A percentile compares a stretch with the other conserved stretches of the same genome.
These are phyloP conservation scores for Pythium volutum DNA, from an alignment of 352 stramenopile genomes.

Conservation along the genomic window DNA sequence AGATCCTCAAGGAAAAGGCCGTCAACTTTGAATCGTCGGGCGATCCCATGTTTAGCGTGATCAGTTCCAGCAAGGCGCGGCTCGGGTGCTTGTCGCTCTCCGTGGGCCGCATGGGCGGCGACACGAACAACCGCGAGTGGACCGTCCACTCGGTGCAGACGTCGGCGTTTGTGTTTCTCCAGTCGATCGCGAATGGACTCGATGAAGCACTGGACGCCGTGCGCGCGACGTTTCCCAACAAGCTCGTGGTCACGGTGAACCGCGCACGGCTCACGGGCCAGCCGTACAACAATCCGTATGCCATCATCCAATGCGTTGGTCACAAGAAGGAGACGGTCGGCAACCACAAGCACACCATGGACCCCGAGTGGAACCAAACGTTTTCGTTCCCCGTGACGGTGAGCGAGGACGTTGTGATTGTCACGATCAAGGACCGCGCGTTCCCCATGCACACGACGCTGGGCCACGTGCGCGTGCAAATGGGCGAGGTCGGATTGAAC, in stretches of 20 bases:
- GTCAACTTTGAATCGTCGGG: conserved; percentile 85
- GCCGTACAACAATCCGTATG: conserved; percentile 87
- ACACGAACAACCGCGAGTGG: conserved; percentile 75
- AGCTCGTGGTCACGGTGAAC: conserved; percentile 89
- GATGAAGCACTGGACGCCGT: conserved; percentile 75
- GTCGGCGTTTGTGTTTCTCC: conserved; percentile 84
- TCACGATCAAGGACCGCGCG: conserved; percentile 69
- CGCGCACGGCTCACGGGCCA: conserved; percentile 76
- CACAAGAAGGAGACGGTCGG: conserved; percentile 88
- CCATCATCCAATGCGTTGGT: conserved; percentile 68
- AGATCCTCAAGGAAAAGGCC: conserved; percentile 62
- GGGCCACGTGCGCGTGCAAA: conserved; percentile 66
- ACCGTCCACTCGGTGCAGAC: conserved; percentile 85
- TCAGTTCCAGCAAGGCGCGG: conserved; percentile 65
- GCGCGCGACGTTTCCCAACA: conserved; percentile 84
- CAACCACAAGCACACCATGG: conserved; percentile 88
- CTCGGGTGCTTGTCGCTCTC: conserved; percentile 78
- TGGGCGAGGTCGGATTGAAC: conserved; percentile 81
- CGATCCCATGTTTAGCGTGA: conserved; percentile 82
- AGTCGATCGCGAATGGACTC: conserved; percentile 72
- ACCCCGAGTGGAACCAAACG: conserved; percentile 88
- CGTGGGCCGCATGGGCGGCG: conserved; percentile 63
- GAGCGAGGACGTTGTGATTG: conserved; percentile 59
- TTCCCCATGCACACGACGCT: conserved; percentile 79
- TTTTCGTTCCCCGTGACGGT: conserved; percentile 86